These are phyloP conservation scores for Diaporthe caulivora DNA, from an alignment of 2,329 filamentous ascomycete species.

Conservation along the genomic window DNA sequence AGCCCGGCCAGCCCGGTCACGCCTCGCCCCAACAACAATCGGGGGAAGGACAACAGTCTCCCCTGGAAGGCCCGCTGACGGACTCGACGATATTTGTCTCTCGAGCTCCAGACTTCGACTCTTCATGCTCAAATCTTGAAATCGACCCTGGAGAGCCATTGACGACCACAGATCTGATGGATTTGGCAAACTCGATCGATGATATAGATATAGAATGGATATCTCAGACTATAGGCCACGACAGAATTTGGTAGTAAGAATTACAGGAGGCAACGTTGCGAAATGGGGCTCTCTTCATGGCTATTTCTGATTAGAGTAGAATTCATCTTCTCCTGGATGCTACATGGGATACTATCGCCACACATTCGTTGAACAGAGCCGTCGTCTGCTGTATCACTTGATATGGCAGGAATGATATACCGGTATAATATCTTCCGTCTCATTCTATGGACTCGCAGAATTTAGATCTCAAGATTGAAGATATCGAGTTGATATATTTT, in stretches of 20 bases:
- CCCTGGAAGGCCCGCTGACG: background rate
- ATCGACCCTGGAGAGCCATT: conserved; percentile 50
- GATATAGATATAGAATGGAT: conserved; percentile 59
- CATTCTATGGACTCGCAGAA: too few species aligned
- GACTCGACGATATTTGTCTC: conserved; percentile 22
- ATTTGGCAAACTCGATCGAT: conserved; percentile 61
- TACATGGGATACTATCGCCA: background rate
- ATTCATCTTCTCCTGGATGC: background rate
- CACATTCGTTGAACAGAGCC: too few species aligned
- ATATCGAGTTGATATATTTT: too few species aligned
- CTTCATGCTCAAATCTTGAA: background rate
- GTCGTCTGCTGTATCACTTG: too few species aligned
- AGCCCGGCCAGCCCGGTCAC: background rate
- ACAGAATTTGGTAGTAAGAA: conserved; percentile 8
- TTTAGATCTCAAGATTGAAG: too few species aligned
- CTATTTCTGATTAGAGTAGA: too few species aligned
- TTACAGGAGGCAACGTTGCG: background rate
- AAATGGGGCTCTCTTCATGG: background rate
- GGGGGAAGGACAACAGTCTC: background rate
- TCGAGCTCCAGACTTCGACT: background rate
- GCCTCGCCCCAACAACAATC: conserved; percentile 7
- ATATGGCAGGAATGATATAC: too few species aligned
- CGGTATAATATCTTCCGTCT: too few species aligned
- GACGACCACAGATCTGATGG: conserved; percentile 60
- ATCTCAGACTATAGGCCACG: conserved; percentile 53